These are phyloP conservation scores for Syncephalastrum sp. DNA, from an alignment of 371 early-diverging fungal genomes.

Conservation along the genomic window DNA sequence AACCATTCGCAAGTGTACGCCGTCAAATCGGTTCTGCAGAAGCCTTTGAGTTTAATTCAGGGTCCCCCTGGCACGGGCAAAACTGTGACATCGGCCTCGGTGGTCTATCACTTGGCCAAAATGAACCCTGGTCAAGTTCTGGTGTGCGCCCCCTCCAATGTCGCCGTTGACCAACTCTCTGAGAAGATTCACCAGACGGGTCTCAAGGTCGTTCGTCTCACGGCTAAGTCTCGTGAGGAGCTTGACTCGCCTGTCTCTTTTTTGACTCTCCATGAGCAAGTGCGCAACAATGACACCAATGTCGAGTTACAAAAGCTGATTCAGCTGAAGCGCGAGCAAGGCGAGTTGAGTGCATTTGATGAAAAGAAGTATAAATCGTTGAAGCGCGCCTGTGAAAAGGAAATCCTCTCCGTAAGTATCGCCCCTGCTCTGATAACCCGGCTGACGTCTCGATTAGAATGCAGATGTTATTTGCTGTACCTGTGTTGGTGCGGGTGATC, in stretches of 20 bases:
- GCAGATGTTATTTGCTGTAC: slow-evolving; percentile 99
- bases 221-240: slow-evolving; percentile 93
- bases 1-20: slow-evolving; percentile 97
- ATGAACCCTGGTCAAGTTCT: slow-evolving; percentile 91
- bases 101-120: slow-evolving; percentile 96
- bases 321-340: slow-evolving; percentile 82
- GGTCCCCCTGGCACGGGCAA: slow-evolving; percentile 99
- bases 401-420: slow-evolving; percentile 69
- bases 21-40: slow-evolving; percentile 87
- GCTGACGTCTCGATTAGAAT: slow-evolving; percentile 32
- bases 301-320: slow-evolving; percentile 91
- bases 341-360: slow-evolving; percentile 86
- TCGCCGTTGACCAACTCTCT: slow-evolving; percentile 98
- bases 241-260: slow-evolving; percentile 90
- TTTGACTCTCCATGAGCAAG: slow-evolving; percentile 94
- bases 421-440: no score
- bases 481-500: slow-evolving; percentile 97
- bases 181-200: slow-evolving; percentile 96
- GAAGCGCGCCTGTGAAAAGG: slow-evolving; percentile 81
- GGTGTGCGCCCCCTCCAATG: slow-evolving; percentile 98
- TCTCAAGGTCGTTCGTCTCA: slow-evolving; percentile 93
- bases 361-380: slow-evolving; percentile 82
- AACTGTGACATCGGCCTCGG: slow-evolving; percentile 95
- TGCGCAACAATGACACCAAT: slow-evolving; percentile 88
- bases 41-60: slow-evolving; percentile 95